Base-by-base conservation (phyloP, 345 rosid species). In the Moricandia moricandioides region DNA sequence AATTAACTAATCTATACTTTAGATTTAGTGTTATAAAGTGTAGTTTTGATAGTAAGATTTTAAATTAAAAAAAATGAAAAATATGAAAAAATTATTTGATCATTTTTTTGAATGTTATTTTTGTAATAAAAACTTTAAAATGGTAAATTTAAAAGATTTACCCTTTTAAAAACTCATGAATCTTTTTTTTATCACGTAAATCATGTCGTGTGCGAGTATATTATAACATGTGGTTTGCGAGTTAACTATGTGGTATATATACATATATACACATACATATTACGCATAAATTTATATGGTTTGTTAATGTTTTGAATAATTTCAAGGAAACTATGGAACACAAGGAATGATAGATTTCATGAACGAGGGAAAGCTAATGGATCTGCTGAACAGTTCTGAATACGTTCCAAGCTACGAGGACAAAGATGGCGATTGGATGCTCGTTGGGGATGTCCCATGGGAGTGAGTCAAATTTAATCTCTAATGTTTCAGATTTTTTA, bases 371-470 rank as follows among this genome's bases (percentile, higher is more conserved):
- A 94, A 94, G 85, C 61, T 91, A 75, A 91, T 87, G 96, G 91
- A 94, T 83, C 89, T 94, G 17, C 85, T 94, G 49, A 89, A 89
- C 81, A 88, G 89, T 72, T 88, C 95, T 16, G 95, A 94, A 60
- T 94, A 91, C 82, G 98, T 94, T 62, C 98, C 98, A 52, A 83
- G 90, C 80, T 93, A 93, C 72, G 97, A 91, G 78, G 98, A 93
- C 78, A 93, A 89, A 85, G 98, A 91, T 62, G 97, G 97, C 1
- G 98, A 93, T 78, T 93, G 97, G 98, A 93, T 93, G 98, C 94
- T 93, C 65, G 98, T 93, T 45, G 98, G 97, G 3, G 98, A 93
- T 85, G 98, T 91, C 75, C 98, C 98, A 61, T 93, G 98, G 98
- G 87, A 84, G 98, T 93, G 80, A 74, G 98, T 85, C 67, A 68